A percentile compares a stretch with the other conserved stretches of the same genome.
Evolutionary conservation across 2,329 filamentous ascomycete species (phyloP).

Genomic region (Ophiostoma fasciatum): DNA sequence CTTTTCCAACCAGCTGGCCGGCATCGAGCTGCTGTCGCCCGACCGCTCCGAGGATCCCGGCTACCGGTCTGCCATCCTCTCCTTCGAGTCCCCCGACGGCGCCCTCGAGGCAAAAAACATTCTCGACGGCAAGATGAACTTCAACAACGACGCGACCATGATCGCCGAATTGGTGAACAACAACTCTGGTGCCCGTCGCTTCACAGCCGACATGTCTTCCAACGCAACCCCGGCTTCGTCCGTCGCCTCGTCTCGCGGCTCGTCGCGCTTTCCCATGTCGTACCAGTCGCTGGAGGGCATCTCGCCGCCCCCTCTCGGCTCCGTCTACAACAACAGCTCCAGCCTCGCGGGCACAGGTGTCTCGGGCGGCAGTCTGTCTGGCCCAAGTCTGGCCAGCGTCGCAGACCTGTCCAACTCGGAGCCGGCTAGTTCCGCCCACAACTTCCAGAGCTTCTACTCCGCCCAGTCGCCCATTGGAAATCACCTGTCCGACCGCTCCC

Average conservation of each 20-base stretch:
- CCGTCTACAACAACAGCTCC: conserved; percentile 32
- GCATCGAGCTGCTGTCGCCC: conserved; percentile 33
- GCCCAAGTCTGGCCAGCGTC: conserved; percentile 17
- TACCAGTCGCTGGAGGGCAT: conserved; percentile 47
- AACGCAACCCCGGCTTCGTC: conserved; percentile 21
- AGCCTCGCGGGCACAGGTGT: too few species aligned
- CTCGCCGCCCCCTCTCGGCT: conserved; percentile 39
- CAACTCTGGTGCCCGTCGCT: conserved; percentile 15
- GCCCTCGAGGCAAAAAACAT: conserved; percentile 42
- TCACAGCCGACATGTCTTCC: conserved; percentile 14
- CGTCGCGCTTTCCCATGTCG: conserved; percentile 41
- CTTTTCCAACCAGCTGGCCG: conserved; percentile 40
- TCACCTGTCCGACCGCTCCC: conserved; percentile 45
- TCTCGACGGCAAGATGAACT: conserved; percentile 40
- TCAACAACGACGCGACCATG: conserved; percentile 35
- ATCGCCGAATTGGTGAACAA: conserved; percentile 40
- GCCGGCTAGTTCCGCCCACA: conserved; percentile 22
- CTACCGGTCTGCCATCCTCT: conserved; percentile 36
- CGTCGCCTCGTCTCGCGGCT: conserved; percentile 29
- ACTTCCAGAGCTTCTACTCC: conserved; percentile 52
- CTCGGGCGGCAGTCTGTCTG: too few species aligned
- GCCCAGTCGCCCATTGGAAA: conserved; percentile 60
- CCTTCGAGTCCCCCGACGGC: conserved; percentile 36
- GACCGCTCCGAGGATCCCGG: conserved; percentile 35
- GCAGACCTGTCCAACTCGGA: conserved; percentile 44